A percentile compares a stretch with the other conserved stretches of the same genome.
Evolutionary conservation across 2,329 filamentous ascomycete genomes (phyloP).

Genomic region (Setomelanomma holmii): DNA sequence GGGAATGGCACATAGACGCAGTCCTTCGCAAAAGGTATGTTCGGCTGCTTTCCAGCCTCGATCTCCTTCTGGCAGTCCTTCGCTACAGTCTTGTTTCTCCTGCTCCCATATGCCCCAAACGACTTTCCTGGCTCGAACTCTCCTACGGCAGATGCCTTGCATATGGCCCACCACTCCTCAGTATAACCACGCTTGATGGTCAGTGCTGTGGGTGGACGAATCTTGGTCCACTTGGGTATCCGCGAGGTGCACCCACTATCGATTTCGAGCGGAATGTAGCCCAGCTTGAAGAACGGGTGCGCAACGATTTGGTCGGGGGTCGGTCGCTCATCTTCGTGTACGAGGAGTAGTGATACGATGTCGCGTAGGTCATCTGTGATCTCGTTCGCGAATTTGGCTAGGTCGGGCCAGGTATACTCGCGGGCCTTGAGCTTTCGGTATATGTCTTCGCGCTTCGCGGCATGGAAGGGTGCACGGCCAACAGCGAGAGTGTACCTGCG

Average conservation of each 20-base stretch:
- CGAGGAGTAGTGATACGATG: conserved; percentile 76
- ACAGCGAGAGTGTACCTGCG: conserved; percentile 91
- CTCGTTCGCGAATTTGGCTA: conserved; percentile 69
- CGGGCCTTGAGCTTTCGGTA: conserved; percentile 72
- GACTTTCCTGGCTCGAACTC: conserved; percentile 55
- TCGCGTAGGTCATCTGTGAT: conserved; percentile 80
- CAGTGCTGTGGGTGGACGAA: conserved; percentile 52
- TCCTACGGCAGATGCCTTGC: conserved; percentile 59
- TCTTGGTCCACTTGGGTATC: conserved; percentile 57
- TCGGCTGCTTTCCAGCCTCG: conserved; percentile 55
- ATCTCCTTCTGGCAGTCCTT: conserved; percentile 59
- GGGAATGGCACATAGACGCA: conserved; percentile 58
- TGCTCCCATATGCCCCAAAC: conserved; percentile 56
- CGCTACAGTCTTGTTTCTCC: conserved; percentile 57
- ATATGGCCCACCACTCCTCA: conserved; percentile 59
- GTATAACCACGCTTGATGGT: conserved; percentile 57
- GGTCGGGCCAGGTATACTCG: conserved; percentile 80
- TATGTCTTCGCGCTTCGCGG: conserved; percentile 84
- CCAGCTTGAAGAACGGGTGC: conserved; percentile 79
- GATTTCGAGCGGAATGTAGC: conserved; percentile 70
- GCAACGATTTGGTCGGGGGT: conserved; percentile 80
- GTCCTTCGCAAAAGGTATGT: conserved; percentile 57
- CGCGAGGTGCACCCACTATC: conserved; percentile 54
- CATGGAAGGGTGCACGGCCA: conserved; percentile 95
- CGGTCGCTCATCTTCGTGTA: conserved; percentile 76